Percentiles rank a stretch among this genome's conserved stretches.
These are phyloP conservation scores for Neospermospora avenae DNA, from an alignment of 2,329 filamentous ascomycete genomes.

Conservation along the genomic window DNA sequence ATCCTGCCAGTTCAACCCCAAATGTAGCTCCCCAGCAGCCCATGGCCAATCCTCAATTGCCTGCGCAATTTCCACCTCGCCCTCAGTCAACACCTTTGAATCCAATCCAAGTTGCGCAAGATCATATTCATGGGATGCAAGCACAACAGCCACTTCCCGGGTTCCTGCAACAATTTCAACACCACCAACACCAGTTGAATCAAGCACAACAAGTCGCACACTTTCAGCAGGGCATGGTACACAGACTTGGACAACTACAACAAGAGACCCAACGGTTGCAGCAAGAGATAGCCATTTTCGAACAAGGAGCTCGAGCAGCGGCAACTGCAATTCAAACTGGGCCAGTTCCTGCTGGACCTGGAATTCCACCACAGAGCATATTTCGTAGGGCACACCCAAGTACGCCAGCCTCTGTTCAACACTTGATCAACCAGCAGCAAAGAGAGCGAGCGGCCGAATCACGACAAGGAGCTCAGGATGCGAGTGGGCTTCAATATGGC, in stretches of 20 bases:
- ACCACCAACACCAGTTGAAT: conserved; percentile 22
- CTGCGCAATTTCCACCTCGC: conserved; percentile 16
- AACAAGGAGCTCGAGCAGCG: conserved; percentile 21
- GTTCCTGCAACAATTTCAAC: conserved; percentile 29
- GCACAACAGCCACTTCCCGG: conserved; percentile 27
- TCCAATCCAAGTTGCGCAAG: conserved; percentile 19
- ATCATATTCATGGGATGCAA: conserved; percentile 21
- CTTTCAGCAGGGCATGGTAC: conserved; percentile 1
- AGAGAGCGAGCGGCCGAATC: conserved; percentile 28
- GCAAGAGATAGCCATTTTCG: conserved; percentile 34
- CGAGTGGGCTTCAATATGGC: conserved; percentile 17
- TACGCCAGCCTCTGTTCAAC: conserved; percentile 20
- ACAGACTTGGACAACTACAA: conserved; percentile 46
- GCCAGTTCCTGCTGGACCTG: conserved; percentile 2
- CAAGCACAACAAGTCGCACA: conserved; percentile 4
- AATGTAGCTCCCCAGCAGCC: conserved; percentile 6
- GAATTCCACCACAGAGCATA: conserved; percentile 13
- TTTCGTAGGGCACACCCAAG: conserved; percentile 19
- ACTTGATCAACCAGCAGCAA: conserved; percentile 31
- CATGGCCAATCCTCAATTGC: conserved; percentile 13
- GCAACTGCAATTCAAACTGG: conserved; percentile 9
- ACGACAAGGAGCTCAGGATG: conserved; percentile 25
- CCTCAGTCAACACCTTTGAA: conserved; percentile 25
- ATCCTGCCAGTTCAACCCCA: not conserved
- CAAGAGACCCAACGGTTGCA: conserved; percentile 43